These are phyloP conservation scores for Hypoxylon lienhwacheense DNA, from an alignment of 495 filamentous ascomycete genomes.

Conservation along the genomic window DNA sequence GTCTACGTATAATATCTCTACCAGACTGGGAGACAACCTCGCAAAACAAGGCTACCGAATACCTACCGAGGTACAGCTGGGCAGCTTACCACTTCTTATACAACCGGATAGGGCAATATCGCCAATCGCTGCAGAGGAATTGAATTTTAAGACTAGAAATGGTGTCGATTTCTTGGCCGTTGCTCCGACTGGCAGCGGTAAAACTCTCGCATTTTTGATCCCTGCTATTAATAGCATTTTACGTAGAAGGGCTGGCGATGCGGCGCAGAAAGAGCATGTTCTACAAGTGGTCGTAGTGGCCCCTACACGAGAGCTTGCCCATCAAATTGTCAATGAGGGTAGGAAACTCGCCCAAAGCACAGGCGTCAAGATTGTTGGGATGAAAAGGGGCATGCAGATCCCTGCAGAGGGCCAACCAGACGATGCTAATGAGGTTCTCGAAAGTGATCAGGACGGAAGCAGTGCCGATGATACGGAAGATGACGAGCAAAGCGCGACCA, in stretches of 20 bases:
- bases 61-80: conserved; percentile 94
- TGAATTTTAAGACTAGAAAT: conserved; percentile 28
- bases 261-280: conserved; percentile 49
- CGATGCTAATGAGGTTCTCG: conserved; percentile 37
- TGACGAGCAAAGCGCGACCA: conserved; percentile 43
- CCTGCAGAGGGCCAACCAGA: conserved; percentile 48
- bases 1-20: conserved; percentile 67
- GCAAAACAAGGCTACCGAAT: conserved; percentile 75
- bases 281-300: conserved; percentile 76
- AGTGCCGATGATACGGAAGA: conserved; percentile 46
- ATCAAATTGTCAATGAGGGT: conserved; percentile 91
- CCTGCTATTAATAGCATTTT: conserved; percentile 77
- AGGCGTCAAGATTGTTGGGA: conserved; percentile 74
- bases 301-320: conserved; percentile 88
- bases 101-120: conserved; percentile 49
- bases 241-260: conserved; percentile 44
- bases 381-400: conserved; percentile 81
- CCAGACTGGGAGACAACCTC: conserved; percentile 76
- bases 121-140: conserved; percentile 31
- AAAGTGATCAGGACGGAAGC: conserved; percentile 47
- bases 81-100: conserved; percentile 75
- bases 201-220: conserved; percentile 90
- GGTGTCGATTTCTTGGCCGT: conserved; percentile 76
- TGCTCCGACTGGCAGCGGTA: conserved; percentile 96
- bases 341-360: conserved; percentile 77